A percentile compares a stretch with the other conserved stretches of the same genome.
phyloP scores from a whole-genome alignment of 495 filamentous ascomycete species.

The Penicillium turbatum region DNA sequence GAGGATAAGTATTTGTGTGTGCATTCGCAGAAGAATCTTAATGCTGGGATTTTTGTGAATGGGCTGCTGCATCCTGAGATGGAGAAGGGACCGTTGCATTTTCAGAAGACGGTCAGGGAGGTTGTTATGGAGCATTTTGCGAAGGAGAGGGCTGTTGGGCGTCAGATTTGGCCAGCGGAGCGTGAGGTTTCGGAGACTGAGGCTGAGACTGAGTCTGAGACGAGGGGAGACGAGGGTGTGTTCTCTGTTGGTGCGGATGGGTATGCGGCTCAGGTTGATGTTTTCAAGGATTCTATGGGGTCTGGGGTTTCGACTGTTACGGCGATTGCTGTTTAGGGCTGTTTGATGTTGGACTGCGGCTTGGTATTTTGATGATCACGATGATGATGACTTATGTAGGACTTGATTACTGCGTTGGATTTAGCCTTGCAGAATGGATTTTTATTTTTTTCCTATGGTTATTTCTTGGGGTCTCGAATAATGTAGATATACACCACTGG shows the following conservation, averaged over 20 bases:
- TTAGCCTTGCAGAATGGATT: constrained; percentile 5
- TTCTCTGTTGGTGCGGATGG: constrained; percentile 7
- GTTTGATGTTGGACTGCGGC: neutral
- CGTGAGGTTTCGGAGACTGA: neutral
- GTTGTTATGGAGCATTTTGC: constrained; percentile 34
- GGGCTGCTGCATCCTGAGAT: constrained; percentile 45
- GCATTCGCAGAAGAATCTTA: constrained; percentile 45
- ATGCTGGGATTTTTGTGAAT: constrained; percentile 44
- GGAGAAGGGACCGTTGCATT: constrained; percentile 45
- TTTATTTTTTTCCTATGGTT: neutral
- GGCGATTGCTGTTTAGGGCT: neutral
- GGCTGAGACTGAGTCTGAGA: neutral
- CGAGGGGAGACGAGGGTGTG: constrained; percentile 6
- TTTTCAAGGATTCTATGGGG: neutral
- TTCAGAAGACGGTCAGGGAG: constrained; percentile 41
- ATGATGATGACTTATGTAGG: neutral
- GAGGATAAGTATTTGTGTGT: constrained; percentile 49
- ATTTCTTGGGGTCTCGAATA: too few species aligned
- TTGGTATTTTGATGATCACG: neutral
- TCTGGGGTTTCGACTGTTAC: neutral
- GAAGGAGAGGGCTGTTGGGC: constrained; percentile 30
- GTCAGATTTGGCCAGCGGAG: constrained; percentile 41
- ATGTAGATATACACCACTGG: too few species aligned
- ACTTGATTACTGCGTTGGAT: neutral
- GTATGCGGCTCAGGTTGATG: neutral